Conservation (phyloP, 2,329 filamentous ascomycete genomes). For the Trichoderma hamatum region DNA sequence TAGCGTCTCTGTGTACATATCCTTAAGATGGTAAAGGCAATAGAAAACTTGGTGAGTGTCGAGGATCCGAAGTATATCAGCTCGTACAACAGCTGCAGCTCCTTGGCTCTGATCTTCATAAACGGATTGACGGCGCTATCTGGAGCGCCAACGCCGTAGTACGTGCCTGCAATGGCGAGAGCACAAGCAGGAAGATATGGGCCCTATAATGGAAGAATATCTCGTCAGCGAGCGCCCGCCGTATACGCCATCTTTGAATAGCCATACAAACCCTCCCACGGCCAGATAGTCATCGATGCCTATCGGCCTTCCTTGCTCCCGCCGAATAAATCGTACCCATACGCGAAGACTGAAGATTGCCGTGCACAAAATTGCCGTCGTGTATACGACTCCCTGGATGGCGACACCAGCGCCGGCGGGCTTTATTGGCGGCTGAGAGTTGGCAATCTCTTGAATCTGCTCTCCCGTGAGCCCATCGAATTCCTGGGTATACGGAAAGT, state of each 20-base stretch:
- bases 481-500: background rate
- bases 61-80: conserved; percentile 11
- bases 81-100: background rate
- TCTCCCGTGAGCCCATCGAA: background rate
- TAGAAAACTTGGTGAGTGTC: background rate
- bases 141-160: conserved; percentile 1
- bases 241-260: background rate
- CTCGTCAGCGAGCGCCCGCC: background rate
- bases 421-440: background rate
- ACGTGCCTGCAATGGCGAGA: background rate
- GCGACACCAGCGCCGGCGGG: background rate
- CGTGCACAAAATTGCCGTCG: background rate
- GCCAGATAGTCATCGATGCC: background rate
- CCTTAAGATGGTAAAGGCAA: conserved; percentile 13
- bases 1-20: background rate
- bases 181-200: background rate
- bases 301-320: background rate
- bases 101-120: conserved; percentile 5
- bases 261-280: background rate
- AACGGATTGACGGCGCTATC: background rate
- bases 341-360: background rate
- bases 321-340: background rate
- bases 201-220: background rate
- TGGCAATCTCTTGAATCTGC: background rate
- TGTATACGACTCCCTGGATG: background rate